Percentiles rank a stretch among this genome's conserved stretches.
These are phyloP conservation scores for Capsicum baccatum DNA, from an alignment of 257 asterid genomes.

Conservation along the genomic window DNA sequence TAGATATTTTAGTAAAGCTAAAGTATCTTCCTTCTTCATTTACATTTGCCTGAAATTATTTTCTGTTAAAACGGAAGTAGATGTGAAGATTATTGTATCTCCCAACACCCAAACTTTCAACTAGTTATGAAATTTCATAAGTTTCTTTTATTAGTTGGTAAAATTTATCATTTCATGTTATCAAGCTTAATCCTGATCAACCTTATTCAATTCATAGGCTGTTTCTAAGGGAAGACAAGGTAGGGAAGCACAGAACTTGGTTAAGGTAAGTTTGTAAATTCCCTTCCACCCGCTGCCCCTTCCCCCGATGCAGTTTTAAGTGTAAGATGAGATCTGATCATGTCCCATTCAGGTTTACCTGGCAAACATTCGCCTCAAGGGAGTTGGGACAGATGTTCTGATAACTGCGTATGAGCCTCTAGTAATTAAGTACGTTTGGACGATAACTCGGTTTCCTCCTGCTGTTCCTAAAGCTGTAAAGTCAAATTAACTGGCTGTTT, in stretches of 20 bases:
- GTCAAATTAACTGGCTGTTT: background rate
- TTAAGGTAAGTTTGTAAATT: constrained; percentile 55
- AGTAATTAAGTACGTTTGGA: constrained; percentile 67
- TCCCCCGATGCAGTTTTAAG: background rate
- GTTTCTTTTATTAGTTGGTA: background rate
- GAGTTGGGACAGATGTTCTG: constrained; percentile 74
- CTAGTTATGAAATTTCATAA: background rate
- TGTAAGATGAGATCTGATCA: constrained; percentile 25
- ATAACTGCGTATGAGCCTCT: constrained; percentile 88
- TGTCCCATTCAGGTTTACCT: constrained; percentile 69
- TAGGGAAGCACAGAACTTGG: constrained; percentile 84
- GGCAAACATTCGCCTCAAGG: constrained; percentile 92
- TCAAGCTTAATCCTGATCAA: background rate
- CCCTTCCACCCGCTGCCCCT: background rate
- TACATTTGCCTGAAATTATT: background rate
- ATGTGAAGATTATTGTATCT: constrained; percentile 4
- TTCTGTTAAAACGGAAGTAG: constrained; percentile 1
- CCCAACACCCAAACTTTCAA: background rate
- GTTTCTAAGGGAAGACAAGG: constrained; percentile 93
- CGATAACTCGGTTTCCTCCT: background rate
- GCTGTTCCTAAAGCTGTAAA: background rate
- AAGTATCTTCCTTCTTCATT: background rate
- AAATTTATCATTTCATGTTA: constrained; percentile 10
- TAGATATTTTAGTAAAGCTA: background rate
- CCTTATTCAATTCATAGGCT: constrained; percentile 49